Conservation (phyloP, 306 rosid genomes). For the Abrus precatorius region DNA sequence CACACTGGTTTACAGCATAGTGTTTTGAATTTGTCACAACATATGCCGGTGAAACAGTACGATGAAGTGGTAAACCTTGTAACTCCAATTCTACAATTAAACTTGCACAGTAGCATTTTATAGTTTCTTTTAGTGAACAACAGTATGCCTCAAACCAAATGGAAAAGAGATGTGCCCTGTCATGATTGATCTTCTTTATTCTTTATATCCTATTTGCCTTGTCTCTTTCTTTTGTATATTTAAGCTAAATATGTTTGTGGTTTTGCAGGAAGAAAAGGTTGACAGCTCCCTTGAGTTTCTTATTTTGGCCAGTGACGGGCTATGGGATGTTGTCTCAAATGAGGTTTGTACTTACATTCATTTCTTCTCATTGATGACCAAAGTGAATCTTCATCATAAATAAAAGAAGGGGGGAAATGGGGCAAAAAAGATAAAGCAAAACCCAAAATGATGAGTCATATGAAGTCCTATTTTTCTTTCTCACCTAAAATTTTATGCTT, state of each 20-base stretch:
- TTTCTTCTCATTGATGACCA: background rate
- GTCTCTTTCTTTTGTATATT: conserved; percentile 24
- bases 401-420: background rate
- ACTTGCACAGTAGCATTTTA: conserved; percentile 11
- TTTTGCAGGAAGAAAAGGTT: conserved; percentile 83
- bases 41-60: conserved; percentile 21
- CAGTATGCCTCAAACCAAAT: background rate
- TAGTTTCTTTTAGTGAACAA: conserved; percentile 33
- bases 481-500: background rate
- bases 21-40: conserved; percentile 2
- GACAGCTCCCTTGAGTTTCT: conserved; percentile 95
- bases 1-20: background rate
- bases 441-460: background rate
- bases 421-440: background rate
- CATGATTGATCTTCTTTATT: conserved; percentile 16
- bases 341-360: conserved; percentile 67
- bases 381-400: conserved; percentile 21
- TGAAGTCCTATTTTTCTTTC: background rate
- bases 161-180: background rate
- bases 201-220: background rate
- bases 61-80: background rate
- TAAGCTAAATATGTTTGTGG: conserved; percentile 31
- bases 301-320: conserved; percentile 94
- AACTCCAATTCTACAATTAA: conserved; percentile 13
- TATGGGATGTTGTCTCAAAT: conserved; percentile 97